These are phyloP conservation scores for Pythium insidiosum DNA, from an alignment of 352 stramenopile genomes.

Conservation along the genomic window DNA sequence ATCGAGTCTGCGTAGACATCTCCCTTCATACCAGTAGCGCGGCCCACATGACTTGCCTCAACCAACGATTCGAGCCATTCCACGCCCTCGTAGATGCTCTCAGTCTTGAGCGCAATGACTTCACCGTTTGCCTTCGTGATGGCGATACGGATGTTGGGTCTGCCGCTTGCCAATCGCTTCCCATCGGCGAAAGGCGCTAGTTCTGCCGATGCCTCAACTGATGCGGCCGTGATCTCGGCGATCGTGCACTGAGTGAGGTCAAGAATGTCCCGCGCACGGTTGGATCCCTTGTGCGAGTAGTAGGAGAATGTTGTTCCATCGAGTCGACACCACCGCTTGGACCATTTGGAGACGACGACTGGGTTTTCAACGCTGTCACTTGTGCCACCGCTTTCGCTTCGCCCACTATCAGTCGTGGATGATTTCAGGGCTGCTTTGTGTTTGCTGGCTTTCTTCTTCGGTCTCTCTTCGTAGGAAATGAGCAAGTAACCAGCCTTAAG, in stretches of 20 bases:
- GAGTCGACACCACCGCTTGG: constrained; percentile 78
- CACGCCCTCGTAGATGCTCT: constrained; percentile 76
- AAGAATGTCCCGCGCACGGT: constrained; percentile 63
- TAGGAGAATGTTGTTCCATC: constrained; percentile 74
- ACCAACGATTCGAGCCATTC: constrained; percentile 76
- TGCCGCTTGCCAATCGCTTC: constrained; percentile 26
- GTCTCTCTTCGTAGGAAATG: constrained; percentile 70
- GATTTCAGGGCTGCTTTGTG: constrained; percentile 48
- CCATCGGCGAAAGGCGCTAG: constrained; percentile 47
- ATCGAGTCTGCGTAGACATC: too few species aligned
- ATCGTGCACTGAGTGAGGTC: constrained; percentile 66
- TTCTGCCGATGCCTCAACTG: constrained; percentile 27
- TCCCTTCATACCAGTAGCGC: too few species aligned
- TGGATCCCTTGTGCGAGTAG: constrained; percentile 73
- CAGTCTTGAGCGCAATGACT: constrained; percentile 55
- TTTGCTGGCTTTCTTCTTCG: constrained; percentile 47
- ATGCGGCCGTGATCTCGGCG: constrained; percentile 45
- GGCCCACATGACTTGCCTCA: constrained; percentile 63
- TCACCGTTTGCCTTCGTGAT: constrained; percentile 65
- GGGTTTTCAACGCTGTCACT: too few species aligned
- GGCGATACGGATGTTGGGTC: constrained; percentile 55
- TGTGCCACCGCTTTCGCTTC: too few species aligned
- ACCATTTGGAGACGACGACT: constrained; percentile 60
- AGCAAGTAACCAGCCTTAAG: constrained; percentile 75
- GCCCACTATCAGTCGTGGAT: too few species aligned